A percentile compares a stretch with the other conserved stretches of the same genome.
These are phyloP conservation scores for Aquilaria agallochum DNA, from an alignment of 441 rosid species.

Conservation along the genomic window DNA sequence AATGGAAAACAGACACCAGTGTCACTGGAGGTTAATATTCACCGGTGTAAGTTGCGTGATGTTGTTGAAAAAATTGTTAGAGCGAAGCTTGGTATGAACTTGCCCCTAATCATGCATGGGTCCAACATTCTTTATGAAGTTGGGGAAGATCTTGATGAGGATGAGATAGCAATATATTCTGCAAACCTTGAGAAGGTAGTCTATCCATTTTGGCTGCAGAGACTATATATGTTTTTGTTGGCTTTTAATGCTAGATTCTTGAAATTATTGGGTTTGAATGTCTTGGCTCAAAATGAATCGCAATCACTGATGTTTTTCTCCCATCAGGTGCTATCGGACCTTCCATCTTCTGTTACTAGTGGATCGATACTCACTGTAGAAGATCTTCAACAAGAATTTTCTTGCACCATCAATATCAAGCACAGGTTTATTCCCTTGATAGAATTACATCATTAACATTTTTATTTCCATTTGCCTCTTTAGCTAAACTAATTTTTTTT, in stretches of 20 bases:
- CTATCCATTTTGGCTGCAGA: background rate
- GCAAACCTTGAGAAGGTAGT: conserved; percentile 93
- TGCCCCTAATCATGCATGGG: conserved; percentile 82
- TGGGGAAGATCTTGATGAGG: conserved; percentile 94
- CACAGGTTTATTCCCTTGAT: conserved; percentile 59
- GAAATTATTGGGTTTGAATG: background rate
- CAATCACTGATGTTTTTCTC: conserved; percentile 2
- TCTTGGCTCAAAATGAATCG: conserved; percentile 1
- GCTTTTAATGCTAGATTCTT: conserved; percentile 1
- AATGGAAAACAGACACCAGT: conserved; percentile 65
- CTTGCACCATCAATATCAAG: conserved; percentile 76
- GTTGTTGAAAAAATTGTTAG: conserved; percentile 88
- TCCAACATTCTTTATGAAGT: conserved; percentile 83
- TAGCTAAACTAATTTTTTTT: background rate
- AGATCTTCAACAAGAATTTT: conserved; percentile 91
- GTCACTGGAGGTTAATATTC: conserved; percentile 78
- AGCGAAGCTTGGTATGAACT: conserved; percentile 94
- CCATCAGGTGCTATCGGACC: conserved; percentile 66
- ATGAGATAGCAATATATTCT: conserved; percentile 69
- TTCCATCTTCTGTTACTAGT: conserved; percentile 73
- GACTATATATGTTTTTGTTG: conserved; percentile 1
- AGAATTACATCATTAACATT: background rate
- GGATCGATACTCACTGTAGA: conserved; percentile 74
- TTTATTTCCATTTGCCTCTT: background rate
- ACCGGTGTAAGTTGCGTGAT: conserved; percentile 72